Evolutionary conservation across 306 rosid species (phyloP).

Genomic region (Vigna mungo): DNA sequence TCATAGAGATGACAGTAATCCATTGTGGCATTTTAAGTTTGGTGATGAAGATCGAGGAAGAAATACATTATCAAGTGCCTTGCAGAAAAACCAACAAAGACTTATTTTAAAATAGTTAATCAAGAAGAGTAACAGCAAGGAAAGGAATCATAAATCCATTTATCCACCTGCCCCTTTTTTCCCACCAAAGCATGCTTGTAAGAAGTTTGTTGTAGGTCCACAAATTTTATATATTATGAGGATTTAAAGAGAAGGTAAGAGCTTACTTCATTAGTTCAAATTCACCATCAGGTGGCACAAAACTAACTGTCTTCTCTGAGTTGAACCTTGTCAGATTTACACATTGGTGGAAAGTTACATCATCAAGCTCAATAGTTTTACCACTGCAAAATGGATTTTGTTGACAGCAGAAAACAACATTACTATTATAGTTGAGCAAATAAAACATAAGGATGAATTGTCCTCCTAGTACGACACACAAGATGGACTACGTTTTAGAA

Average conservation of each 20-base stretch:
- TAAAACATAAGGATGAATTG: conserved; percentile 10
- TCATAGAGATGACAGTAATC: conserved; percentile 21
- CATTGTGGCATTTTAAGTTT: background rate
- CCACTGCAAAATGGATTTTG: conserved; percentile 67
- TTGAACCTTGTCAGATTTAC: conserved; percentile 96
- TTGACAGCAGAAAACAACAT: background rate
- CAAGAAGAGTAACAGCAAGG: background rate
- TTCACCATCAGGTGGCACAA: conserved; percentile 98
- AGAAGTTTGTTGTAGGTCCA: conserved; percentile 9
- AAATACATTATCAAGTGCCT: conserved; percentile 11
- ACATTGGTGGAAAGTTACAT: conserved; percentile 95
- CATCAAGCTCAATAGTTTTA: conserved; percentile 95
- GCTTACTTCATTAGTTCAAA: conserved; percentile 96
- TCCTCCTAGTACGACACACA: background rate
- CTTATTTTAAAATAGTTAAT: conserved; percentile 30
- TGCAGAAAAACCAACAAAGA: conserved; percentile 31
- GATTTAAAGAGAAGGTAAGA: conserved; percentile 15
- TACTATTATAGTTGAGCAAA: conserved; percentile 6
- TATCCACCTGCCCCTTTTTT: background rate
- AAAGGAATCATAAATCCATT: conserved; percentile 23
- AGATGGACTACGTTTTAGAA: background rate
- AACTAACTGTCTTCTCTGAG: conserved; percentile 94
- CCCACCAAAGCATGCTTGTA: conserved; percentile 16
- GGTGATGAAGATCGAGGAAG: conserved; percentile 22
- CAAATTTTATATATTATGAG: conserved; percentile 20